phyloP scores from a whole-genome alignment of 2,329 filamentous ascomycete species.

The Sarocladiaceae sp. region DNA sequence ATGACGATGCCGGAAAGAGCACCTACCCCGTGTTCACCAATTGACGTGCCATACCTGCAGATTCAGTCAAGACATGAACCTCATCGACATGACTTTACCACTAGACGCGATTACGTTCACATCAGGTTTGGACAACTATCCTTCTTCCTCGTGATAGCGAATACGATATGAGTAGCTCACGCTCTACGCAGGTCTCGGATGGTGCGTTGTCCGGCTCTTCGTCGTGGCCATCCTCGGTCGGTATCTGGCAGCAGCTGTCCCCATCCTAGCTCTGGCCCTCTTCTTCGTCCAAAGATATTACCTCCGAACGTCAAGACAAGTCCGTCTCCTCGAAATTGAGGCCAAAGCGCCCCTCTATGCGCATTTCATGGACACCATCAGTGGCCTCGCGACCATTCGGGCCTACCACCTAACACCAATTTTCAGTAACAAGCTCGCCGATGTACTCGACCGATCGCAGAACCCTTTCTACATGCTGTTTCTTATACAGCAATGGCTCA shows the following conservation, averaged over 20 bases:
- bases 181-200: constrained; percentile 40
- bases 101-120: too few species aligned
- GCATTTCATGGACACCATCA: constrained; percentile 30
- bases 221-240: background rate
- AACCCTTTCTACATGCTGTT: constrained; percentile 12
- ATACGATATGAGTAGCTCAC: background rate
- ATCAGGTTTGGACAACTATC: too few species aligned
- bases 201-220: too few species aligned
- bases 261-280: constrained; percentile 20
- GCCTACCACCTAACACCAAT: too few species aligned
- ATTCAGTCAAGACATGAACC: too few species aligned
- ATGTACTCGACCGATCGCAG: too few species aligned
- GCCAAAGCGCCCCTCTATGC: constrained; percentile 42
- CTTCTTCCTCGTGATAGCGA: constrained; percentile 25
- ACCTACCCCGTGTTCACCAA: too few species aligned
- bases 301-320: constrained; percentile 48
- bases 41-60: too few species aligned
- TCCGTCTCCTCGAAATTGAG: constrained; percentile 50
- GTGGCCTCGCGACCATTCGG: constrained; percentile 20
- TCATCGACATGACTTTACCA: too few species aligned
- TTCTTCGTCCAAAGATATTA: constrained; percentile 17
- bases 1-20: too few species aligned
- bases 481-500: background rate
- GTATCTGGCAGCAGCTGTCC: constrained; percentile 39
- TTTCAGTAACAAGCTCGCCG: too few species aligned